Conservation (phyloP, 176 grass and related monocot genomes). For the Hyparrhenia diplandra region DNA sequence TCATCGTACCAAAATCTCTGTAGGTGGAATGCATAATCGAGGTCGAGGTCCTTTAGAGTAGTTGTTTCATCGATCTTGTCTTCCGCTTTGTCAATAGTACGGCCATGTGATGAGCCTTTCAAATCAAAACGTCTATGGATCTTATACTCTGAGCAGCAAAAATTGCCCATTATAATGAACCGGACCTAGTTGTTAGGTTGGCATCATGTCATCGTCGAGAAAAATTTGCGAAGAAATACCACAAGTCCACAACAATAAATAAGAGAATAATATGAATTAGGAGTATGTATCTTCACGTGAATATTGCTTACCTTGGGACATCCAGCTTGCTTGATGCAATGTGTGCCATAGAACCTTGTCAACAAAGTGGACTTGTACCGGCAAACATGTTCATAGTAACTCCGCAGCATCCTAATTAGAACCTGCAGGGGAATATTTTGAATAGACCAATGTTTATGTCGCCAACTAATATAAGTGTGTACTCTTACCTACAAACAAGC, state of each 20-base stretch:
- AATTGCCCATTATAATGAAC: conserved; percentile 67
- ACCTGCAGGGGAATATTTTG: conserved; percentile 22
- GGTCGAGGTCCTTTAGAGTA: conserved; percentile 61
- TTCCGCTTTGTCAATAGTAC: conserved; percentile 50
- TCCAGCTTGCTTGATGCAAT: conserved; percentile 69
- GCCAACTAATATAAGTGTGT: not conserved
- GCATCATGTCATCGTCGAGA: not conserved
- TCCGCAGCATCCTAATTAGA: conserved; percentile 61
- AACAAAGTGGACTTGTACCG: conserved; percentile 47
- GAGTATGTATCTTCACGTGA: not conserved
- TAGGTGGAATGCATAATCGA: conserved; percentile 59
- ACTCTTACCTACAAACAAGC: not conserved
- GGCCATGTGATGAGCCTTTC: conserved; percentile 63
- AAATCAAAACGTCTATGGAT: conserved; percentile 20
- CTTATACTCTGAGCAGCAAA: conserved; percentile 64
- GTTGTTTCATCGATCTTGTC: conserved; percentile 51
- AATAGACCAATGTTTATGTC: not conserved
- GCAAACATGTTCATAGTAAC: conserved; percentile 60
- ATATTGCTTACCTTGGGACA: conserved; percentile 47
- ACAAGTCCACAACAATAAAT: not conserved
- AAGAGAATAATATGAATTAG: not conserved
- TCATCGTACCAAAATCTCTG: conserved; percentile 50
- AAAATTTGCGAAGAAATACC: not conserved
- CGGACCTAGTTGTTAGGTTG: conserved; percentile 42
- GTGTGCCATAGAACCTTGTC: conserved; percentile 66